Evolutionary conservation across 2,329 filamentous ascomycete genomes (phyloP).

Genomic region (Madurella fahalii): DNA sequence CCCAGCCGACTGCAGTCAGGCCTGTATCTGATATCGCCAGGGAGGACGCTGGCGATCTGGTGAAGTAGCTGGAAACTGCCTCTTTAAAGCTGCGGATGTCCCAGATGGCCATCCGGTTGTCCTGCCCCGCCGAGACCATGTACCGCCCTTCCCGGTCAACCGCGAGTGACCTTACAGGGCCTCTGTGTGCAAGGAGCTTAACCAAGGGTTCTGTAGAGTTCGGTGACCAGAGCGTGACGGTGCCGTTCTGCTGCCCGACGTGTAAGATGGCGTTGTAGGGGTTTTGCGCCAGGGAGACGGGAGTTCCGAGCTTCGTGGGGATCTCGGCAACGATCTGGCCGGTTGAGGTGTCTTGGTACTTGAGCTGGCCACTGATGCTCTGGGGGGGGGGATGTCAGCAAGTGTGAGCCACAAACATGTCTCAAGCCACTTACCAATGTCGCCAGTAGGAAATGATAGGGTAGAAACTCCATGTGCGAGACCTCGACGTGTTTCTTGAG

Average conservation of each 20-base stretch:
- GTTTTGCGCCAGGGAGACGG: slow-evolving; percentile 82
- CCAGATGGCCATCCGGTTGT: slow-evolving; percentile 90
- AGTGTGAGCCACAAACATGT: background rate
- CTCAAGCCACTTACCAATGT: slow-evolving; percentile 62
- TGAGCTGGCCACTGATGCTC: slow-evolving; percentile 78
- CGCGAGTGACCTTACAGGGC: slow-evolving; percentile 79
- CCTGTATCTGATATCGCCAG: slow-evolving; percentile 86
- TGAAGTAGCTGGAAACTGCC: slow-evolving; percentile 76
- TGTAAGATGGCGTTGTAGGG: slow-evolving; percentile 89
- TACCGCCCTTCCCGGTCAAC: slow-evolving; percentile 88
- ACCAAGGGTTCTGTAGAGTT: slow-evolving; percentile 83
- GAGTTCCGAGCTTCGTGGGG: slow-evolving; percentile 77
- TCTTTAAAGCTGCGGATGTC: slow-evolving; percentile 93
- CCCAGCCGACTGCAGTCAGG: slow-evolving; percentile 85
- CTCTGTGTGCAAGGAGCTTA: slow-evolving; percentile 84
- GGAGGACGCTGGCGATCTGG: slow-evolving; percentile 74
- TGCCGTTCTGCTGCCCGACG: slow-evolving; percentile 90
- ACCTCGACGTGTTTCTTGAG: slow-evolving; percentile 88
- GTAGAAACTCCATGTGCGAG: slow-evolving; percentile 89
- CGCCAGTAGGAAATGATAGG: slow-evolving; percentile 90
- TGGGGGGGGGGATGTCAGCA: slow-evolving; percentile 33
- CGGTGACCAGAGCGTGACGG: slow-evolving; percentile 92
- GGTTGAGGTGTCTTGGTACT: slow-evolving; percentile 94
- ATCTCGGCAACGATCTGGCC: slow-evolving; percentile 84
- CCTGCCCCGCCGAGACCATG: slow-evolving; percentile 91